These are phyloP conservation scores for Primulina huaijiensis DNA, from an alignment of 257 asterid species.

Conservation along the genomic window DNA sequence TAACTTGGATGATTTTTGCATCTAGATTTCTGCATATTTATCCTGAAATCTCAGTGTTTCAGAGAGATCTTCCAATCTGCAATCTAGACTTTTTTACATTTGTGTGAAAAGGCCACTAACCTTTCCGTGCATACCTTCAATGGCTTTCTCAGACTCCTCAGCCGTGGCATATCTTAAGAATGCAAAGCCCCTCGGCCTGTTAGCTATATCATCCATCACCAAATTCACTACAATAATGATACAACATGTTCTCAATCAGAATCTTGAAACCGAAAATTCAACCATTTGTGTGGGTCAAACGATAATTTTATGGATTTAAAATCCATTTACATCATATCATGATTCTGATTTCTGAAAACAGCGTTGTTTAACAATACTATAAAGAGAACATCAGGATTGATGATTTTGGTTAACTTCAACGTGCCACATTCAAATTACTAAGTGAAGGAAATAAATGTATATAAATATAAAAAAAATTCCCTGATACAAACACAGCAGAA, in stretches of 20 bases:
- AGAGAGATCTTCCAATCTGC: neutral
- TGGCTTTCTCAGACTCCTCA: conserved; percentile 74
- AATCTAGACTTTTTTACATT: neutral
- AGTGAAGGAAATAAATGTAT: too few relatives aligned
- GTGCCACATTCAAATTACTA: neutral
- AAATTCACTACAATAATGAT: conserved; percentile 48
- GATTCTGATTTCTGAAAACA: neutral
- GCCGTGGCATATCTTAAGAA: conserved; percentile 60
- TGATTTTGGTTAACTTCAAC: too few relatives aligned
- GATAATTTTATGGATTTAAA: neutral
- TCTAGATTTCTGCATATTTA: neutral
- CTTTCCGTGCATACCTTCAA: conserved; percentile 97
- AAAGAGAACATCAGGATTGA: neutral
- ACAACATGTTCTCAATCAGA: neutral
- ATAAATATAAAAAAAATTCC: neutral
- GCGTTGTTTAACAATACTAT: neutral
- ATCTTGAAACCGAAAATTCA: neutral
- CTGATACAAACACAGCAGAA: neutral
- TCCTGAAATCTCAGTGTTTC: neutral
- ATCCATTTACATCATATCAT: neutral
- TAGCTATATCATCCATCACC: conserved; percentile 86
- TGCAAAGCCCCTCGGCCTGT: conserved; percentile 86
- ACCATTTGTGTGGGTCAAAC: neutral
- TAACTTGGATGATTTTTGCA: neutral
- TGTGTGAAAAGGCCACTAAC: conserved; percentile 29